Evolutionary conservation across 2,329 filamentous ascomycete genomes (phyloP).

Genomic region (Fusarium multiceps): DNA sequence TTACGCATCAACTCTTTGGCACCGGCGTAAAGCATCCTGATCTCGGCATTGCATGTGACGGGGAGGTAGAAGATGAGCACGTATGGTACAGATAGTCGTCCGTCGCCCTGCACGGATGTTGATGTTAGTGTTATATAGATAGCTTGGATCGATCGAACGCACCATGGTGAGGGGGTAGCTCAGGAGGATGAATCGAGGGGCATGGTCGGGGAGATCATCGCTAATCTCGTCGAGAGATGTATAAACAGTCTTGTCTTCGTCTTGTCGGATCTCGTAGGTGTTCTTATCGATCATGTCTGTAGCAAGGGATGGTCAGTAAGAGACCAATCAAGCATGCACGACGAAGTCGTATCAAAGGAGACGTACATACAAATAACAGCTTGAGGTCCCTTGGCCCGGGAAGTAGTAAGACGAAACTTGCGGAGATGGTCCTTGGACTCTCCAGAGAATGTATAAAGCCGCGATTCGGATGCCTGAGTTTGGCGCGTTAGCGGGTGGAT

Average conservation of each 20-base stretch:
- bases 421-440: conserved; percentile 90
- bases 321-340: neutral
- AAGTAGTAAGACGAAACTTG: conserved; percentile 94
- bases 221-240: conserved; percentile 81
- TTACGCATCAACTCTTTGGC: conserved; percentile 97
- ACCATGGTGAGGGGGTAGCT: conserved; percentile 92
- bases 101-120: conserved; percentile 70
- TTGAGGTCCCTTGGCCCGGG: conserved; percentile 85
- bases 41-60: conserved; percentile 86
- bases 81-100: conserved; percentile 89
- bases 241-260: conserved; percentile 81
- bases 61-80: conserved; percentile 96
- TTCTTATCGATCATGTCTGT: conserved; percentile 90
- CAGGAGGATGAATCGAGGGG: conserved; percentile 88
- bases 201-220: conserved; percentile 92
- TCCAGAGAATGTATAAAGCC: conserved; percentile 91
- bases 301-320: conserved; percentile 35
- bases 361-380: conserved; percentile 89
- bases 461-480: conserved; percentile 75
- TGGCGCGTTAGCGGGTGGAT: conserved; percentile 26
- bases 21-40: conserved; percentile 93
- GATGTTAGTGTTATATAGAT: conserved; percentile 25
- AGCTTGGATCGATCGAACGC: conserved; percentile 45
- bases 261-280: conserved; percentile 88
- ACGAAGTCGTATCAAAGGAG: conserved; percentile 25